Base-by-base conservation (phyloP, 176 grass and related monocot species). In the Cymbopogon citratus region DNA sequence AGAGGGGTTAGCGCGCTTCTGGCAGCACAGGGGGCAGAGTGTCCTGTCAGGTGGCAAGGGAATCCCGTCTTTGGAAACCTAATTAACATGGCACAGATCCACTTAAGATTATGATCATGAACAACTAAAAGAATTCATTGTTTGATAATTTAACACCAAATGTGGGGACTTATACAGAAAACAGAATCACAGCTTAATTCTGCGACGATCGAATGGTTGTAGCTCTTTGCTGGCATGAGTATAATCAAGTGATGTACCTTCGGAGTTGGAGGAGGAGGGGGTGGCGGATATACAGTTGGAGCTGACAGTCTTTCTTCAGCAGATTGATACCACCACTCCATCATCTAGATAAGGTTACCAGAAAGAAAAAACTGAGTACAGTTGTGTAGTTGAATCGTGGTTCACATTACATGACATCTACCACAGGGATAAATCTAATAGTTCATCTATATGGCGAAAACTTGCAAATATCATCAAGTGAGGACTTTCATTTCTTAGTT, bases 321-420 rank as follows among this genome's bases (percentile, higher is more conserved):
- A 84, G 96, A 99, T 90, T 99, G 92, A 69, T 99, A 99, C 92
- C 92, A 99, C 96, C 96, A 99, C 78, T 95, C 96, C 93, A 99
- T 99, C 96, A 99, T 99, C 96, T 99, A 86, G 41, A 65, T 59
- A 90, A 59, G 33, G 25, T 84, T 51, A 38, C 11, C 33, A 77
- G 44, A 84, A 64, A 63, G 34, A 87, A 14, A 86, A 77, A 43
- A 82, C 73, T 77, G 75, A 76, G 63, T 35, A 72, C 63, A 75
- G 35, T 19, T 39, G 18, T 27, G 72, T 34, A 59, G 3, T 18
- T 39, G 16, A 29, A 67, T 78, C 44, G 18, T 59, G 45, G 24
- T 57, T 80, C 63, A 21, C 25, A 14, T 76, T 66, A 19, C 79
- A 52, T 27, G n/a, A 75, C 65, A 11, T 65, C 54, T 40, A 85